Conservation (phyloP, 1,139 yeast species). For the Kluyveromyces sp. region DNA sequence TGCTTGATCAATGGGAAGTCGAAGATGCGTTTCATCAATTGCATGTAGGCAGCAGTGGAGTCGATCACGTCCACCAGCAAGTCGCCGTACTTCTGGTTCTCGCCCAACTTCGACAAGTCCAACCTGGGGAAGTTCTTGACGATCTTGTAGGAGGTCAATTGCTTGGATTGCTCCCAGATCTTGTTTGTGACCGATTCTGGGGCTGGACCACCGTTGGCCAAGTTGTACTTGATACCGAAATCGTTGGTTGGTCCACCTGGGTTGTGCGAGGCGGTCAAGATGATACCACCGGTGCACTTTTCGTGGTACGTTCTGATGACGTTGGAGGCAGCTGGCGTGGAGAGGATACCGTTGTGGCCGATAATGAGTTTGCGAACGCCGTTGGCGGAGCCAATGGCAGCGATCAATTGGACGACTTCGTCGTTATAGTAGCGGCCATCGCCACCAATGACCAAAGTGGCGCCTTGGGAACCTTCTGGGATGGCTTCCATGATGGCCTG, state of each 20-base stretch:
- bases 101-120: constrained; percentile 56
- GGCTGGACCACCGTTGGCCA: constrained; percentile 98
- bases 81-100: constrained; percentile 37
- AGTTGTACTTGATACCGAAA: constrained; percentile 91
- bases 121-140: constrained; percentile 46
- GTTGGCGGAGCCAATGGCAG: constrained; percentile 81
- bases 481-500: constrained; percentile 80
- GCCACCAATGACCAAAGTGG: constrained; percentile 89
- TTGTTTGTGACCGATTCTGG: constrained; percentile 89
- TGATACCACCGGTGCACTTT: constrained; percentile 87
- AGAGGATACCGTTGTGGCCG: constrained; percentile 81
- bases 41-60: constrained; percentile 69
- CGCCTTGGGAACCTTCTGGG: constrained; percentile 74
- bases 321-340: constrained; percentile 95
- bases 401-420: constrained; percentile 71
- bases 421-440: constrained; percentile 93
- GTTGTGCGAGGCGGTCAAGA: constrained; percentile 93
- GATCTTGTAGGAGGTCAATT: constrained; percentile 53
- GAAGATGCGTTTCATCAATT: constrained; percentile 74
- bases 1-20: constrained; percentile 76
- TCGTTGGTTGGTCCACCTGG: constrained; percentile 97
- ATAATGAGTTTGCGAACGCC: constrained; percentile 78
- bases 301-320: constrained; percentile 60
- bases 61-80: constrained; percentile 75
- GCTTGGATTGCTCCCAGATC: constrained; percentile 65